Base-by-base conservation (phyloP, 495 filamentous ascomycete genomes). In the Podospora pseudocomata region DNA sequence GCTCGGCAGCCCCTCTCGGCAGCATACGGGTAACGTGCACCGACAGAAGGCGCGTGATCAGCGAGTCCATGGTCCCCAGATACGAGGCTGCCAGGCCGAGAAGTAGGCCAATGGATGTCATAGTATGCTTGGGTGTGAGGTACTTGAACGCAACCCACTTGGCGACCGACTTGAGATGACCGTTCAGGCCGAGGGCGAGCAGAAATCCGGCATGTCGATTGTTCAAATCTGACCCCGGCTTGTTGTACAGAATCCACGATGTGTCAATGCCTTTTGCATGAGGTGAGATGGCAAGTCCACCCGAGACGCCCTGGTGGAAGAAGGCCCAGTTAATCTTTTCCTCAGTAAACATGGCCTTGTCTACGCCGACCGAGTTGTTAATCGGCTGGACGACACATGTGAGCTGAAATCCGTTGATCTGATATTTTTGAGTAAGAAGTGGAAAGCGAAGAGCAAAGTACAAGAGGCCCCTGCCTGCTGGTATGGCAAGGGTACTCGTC, bases 141-240 rank as follows among this genome's bases (percentile, higher is more conserved):
- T 99, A 99, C 79, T 97, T 98, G 86, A 97, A 99, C 57, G 94
- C 93, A 27, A 97, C 90, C 96, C 96, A 98, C 79, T 97, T 97
- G 11, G 96, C 96, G 19, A 99, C 84, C 9, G 86, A 89, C 76
- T 91, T 96, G 44, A 99, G 83, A 80, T 98, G 96, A 0, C 96
- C 96, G 76, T 97, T 97, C 60, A 99, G 83, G n/a, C 95, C 95
- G 5, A 99, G 79, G 11, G 91, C 95, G 11, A 99, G 80, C 11
- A 99, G 80, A 68, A 99, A 95, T 0, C 95, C 95, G 60, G 95
- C 96, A 75, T 99, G 95, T 16, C 94, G 87, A 73, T 97, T 97
- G 54, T 87, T 95, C 1, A 96, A 87, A 28, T 99, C 96, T 44
- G 87, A 85, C 0, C 79, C 80, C 0, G 96, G 94, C 75, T 97